Evolutionary conservation across 2,329 filamentous ascomycete genomes (phyloP).

Genomic region (Botrytis tulipae): DNA sequence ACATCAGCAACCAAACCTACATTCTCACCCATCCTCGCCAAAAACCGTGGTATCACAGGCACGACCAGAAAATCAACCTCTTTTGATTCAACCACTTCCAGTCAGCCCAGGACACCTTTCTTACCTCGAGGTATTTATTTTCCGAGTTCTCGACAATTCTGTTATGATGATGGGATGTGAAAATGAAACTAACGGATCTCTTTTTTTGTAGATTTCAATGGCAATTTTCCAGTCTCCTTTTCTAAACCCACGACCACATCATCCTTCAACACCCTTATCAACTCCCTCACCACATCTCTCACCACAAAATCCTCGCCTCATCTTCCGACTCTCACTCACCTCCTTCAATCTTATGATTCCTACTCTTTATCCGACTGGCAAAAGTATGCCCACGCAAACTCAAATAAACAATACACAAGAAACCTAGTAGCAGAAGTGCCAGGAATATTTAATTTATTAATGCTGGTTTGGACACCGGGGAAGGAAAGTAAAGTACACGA

Average conservation of each 20-base stretch:
- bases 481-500: constrained; percentile 86
- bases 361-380: constrained; percentile 56
- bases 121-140: constrained; percentile 17
- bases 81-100: not conserved
- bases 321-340: constrained; percentile 25
- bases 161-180: not conserved
- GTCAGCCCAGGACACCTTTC: not conserved
- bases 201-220: constrained; percentile 6
- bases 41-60: constrained; percentile 12
- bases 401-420: constrained; percentile 71
- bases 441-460: constrained; percentile 61
- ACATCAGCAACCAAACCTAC: constrained; percentile 2
- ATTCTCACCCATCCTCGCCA: constrained; percentile 8
- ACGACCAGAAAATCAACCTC: constrained; percentile 22
- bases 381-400: constrained; percentile 69
- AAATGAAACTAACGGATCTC: constrained; percentile 7
- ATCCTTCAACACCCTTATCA: constrained; percentile 28
- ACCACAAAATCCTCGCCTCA: constrained; percentile 23
- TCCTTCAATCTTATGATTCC: constrained; percentile 30
- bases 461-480: constrained; percentile 86
- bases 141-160: not conserved
- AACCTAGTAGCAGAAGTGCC: constrained; percentile 90
- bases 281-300: constrained; percentile 24
- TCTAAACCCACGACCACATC: constrained; percentile 5
- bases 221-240: not conserved